phyloP scores from a whole-genome alignment of 1,284 basidiomycete species.

The Ceratobasidium sp. region DNA sequence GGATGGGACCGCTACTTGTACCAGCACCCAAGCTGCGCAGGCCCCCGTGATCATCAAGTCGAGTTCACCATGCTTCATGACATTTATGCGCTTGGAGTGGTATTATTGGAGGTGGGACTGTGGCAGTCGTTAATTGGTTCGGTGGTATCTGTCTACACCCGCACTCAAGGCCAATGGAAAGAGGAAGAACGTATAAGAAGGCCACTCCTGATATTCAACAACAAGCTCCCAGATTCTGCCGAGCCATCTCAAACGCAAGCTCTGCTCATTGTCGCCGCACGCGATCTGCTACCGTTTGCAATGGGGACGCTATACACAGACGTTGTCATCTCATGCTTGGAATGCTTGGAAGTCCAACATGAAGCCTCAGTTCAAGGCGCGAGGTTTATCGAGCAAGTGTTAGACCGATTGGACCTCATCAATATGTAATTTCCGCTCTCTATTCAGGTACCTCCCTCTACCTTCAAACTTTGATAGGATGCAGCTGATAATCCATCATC shows the following conservation, averaged over 20 bases:
- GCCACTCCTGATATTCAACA: background rate
- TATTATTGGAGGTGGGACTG: background rate
- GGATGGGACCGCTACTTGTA: background rate
- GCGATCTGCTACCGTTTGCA: background rate
- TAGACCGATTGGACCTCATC: background rate
- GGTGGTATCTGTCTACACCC: background rate
- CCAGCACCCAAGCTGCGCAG: background rate
- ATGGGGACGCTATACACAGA: background rate
- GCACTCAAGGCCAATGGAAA: background rate
- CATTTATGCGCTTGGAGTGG: constrained; percentile 8
- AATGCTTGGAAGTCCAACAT: background rate
- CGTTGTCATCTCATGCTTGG: background rate
- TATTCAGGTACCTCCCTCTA: too few relatives aligned
- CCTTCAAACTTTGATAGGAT: too few relatives aligned
- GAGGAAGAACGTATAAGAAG: too few relatives aligned
- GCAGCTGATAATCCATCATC: too few relatives aligned
- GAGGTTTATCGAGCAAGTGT: background rate
- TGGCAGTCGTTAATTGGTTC: background rate
- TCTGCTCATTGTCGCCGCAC: background rate
- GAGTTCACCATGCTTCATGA: background rate
- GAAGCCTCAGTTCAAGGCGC: background rate
- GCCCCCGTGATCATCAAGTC: background rate
- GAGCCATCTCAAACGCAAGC: background rate
- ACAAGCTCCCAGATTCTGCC: background rate
- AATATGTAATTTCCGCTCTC: background rate